A percentile compares a stretch with the other conserved stretches of the same genome.
These are phyloP conservation scores for Phytophthora pseudosyringae DNA, from an alignment of 352 stramenopile species.

Conservation along the genomic window DNA sequence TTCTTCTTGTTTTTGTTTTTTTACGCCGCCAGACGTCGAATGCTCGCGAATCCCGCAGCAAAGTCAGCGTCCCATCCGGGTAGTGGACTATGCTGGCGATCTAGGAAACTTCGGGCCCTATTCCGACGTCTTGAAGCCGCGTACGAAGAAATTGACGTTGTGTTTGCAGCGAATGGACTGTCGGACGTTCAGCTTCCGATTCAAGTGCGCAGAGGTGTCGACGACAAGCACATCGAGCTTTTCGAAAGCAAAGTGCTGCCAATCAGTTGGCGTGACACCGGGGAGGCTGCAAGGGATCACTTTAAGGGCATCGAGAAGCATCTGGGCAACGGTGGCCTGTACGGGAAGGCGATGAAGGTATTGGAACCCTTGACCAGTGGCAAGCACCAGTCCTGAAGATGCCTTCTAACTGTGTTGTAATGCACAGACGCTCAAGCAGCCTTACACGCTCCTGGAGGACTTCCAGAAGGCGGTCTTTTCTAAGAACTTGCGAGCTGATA, in stretches of 20 bases:
- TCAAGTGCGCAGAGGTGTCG: conserved; percentile 26
- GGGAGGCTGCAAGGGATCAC: conserved; percentile 35
- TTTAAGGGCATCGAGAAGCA: conserved; percentile 38
- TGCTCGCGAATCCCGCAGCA: not conserved
- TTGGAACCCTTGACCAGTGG: too few species aligned
- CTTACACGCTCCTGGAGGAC: conserved; percentile 37
- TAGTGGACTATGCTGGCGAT: conserved; percentile 36
- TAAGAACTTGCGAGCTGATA: conserved; percentile 34
- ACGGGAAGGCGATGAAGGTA: conserved; percentile 11
- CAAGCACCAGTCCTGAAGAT: too few species aligned
- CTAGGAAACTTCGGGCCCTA: conserved; percentile 38
- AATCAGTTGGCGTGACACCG: conserved; percentile 29
- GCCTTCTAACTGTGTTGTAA: not conserved
- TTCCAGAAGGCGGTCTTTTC: conserved; percentile 35
- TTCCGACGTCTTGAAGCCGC: conserved; percentile 40
- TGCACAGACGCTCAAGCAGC: conserved; percentile 28
- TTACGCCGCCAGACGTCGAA: not conserved
- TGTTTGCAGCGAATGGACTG: conserved; percentile 38
- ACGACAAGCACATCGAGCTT: conserved; percentile 36
- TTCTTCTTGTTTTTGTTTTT: too few species aligned
- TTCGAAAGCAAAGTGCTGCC: conserved; percentile 36
- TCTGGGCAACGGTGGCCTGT: conserved; percentile 25
- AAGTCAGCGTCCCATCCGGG: not conserved
- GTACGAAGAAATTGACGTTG: conserved; percentile 39
- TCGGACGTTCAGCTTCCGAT: conserved; percentile 20